Conservation (phyloP, 148 eudicot species). For the Agrostemma githago region DNA sequence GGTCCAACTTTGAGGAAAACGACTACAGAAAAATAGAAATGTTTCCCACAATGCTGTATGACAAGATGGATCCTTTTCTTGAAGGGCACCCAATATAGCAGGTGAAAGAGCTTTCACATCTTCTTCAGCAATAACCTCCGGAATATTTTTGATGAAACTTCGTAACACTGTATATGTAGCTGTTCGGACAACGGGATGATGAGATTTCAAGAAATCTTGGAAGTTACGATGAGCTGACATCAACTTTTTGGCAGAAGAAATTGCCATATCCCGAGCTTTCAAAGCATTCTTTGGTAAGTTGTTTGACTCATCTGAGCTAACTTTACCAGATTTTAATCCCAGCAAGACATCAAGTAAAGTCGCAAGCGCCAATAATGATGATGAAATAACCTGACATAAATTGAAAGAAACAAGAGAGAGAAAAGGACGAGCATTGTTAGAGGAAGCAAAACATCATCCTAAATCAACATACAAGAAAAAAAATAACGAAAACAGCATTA, state of each 20-base stretch:
- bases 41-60: constrained; percentile 90
- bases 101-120: constrained; percentile 59
- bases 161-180: constrained; percentile 69
- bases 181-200: constrained; percentile 64
- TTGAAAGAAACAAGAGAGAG: background rate
- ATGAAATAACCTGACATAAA: constrained; percentile 63
- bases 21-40: constrained; percentile 51
- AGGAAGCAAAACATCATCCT: background rate
- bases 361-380: constrained; percentile 86
- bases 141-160: constrained; percentile 69
- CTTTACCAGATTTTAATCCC: constrained; percentile 42
- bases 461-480: background rate
- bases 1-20: constrained; percentile 72
- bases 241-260: constrained; percentile 61
- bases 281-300: constrained; percentile 43
- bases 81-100: constrained; percentile 75
- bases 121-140: constrained; percentile 59
- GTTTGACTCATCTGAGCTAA: constrained; percentile 32
- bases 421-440: background rate
- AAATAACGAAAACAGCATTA: background rate
- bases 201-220: constrained; percentile 65
- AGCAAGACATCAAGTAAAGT: constrained; percentile 66
- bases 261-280: constrained; percentile 50
- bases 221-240: constrained; percentile 61
- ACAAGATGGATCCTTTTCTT: constrained; percentile 81